phyloP scores from a whole-genome alignment of 345 rosid genomes.

The Sonneratia alba region DNA sequence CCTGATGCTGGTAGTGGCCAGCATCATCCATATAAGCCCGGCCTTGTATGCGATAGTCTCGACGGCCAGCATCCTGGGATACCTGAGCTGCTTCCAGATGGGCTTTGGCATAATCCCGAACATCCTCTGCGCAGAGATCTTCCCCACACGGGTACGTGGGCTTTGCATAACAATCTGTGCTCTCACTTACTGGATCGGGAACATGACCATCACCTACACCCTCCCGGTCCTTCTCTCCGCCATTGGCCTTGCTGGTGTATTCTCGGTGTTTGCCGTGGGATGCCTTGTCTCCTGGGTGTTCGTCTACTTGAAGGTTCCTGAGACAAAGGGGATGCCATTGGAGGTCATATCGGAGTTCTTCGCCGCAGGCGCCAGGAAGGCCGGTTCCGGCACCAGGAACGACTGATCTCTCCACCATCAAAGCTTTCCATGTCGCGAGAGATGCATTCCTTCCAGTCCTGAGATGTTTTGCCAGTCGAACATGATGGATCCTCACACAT shows the following conservation, averaged over 20 bases:
- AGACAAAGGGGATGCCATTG: constrained; percentile 41
- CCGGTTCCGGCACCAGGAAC: neutral
- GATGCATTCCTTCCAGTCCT: neutral
- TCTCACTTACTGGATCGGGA: constrained; percentile 26
- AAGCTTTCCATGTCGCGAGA: neutral
- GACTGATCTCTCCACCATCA: neutral
- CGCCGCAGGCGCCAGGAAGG: constrained; percentile 18
- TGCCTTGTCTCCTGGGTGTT: constrained; percentile 30
- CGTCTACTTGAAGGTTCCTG: constrained; percentile 32
- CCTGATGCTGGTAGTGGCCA: constrained; percentile 17
- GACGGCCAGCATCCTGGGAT: constrained; percentile 17
- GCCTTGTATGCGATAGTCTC: constrained; percentile 19
- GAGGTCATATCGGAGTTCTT: constrained; percentile 40
- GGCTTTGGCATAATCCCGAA: constrained; percentile 31
- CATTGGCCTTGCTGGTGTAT: constrained; percentile 26
- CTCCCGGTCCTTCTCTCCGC: constrained; percentile 21
- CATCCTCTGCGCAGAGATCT: constrained; percentile 33
- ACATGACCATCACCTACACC: constrained; percentile 23
- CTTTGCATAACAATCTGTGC: constrained; percentile 32
- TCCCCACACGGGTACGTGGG: constrained; percentile 29
- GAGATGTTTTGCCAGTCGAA: neutral
- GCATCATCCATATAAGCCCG: constrained; percentile 8
- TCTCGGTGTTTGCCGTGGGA: constrained; percentile 16
- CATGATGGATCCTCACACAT: no score
- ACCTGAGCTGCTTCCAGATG: constrained; percentile 27